Evolutionary conservation across 2,329 filamentous ascomycete genomes (phyloP).

Genomic region (Pseudogymnoascus sp.): DNA sequence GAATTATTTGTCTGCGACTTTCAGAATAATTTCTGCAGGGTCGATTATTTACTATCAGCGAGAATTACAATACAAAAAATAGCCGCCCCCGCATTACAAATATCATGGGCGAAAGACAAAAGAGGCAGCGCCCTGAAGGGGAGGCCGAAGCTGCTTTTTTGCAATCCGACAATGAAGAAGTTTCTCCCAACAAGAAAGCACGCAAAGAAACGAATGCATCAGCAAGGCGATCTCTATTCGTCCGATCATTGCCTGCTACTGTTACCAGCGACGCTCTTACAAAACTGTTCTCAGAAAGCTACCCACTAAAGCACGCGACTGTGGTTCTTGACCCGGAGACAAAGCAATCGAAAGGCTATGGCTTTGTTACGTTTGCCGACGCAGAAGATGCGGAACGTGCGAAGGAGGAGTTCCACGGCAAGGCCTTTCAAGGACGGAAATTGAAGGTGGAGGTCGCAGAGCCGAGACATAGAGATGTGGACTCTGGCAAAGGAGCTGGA

Average conservation of each 20-base stretch:
- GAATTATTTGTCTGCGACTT: slow-evolving; percentile 14
- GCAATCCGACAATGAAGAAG: slow-evolving; percentile 19
- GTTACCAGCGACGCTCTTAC: slow-evolving; percentile 78
- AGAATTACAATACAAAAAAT: neutral
- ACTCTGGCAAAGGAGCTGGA: slow-evolving; percentile 34
- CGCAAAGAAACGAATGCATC: slow-evolving; percentile 48
- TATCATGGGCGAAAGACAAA: slow-evolving; percentile 17
- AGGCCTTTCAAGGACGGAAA: slow-evolving; percentile 70
- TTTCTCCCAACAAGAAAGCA: slow-evolving; percentile 47
- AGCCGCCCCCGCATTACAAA: neutral
- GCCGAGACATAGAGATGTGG: slow-evolving; percentile 66
- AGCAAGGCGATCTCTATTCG: slow-evolving; percentile 68
- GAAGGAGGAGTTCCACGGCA: slow-evolving; percentile 72
- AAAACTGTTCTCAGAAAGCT: slow-evolving; percentile 88
- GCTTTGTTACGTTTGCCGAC: slow-evolving; percentile 95
- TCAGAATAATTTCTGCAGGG: slow-evolving; percentile 13
- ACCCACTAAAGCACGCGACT: slow-evolving; percentile 92
- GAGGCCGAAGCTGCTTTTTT: slow-evolving; percentile 18
- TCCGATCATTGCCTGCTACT: slow-evolving; percentile 73
- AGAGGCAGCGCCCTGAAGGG: slow-evolving; percentile 27
- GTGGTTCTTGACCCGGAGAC: slow-evolving; percentile 81
- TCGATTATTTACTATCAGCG: slow-evolving; percentile 10
- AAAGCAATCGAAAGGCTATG: slow-evolving; percentile 84
- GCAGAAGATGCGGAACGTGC: slow-evolving; percentile 82
- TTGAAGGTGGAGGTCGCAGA: slow-evolving; percentile 86